phyloP scores from a whole-genome alignment of 1,284 basidiomycete species.

The Ganoderma sinense region DNA sequence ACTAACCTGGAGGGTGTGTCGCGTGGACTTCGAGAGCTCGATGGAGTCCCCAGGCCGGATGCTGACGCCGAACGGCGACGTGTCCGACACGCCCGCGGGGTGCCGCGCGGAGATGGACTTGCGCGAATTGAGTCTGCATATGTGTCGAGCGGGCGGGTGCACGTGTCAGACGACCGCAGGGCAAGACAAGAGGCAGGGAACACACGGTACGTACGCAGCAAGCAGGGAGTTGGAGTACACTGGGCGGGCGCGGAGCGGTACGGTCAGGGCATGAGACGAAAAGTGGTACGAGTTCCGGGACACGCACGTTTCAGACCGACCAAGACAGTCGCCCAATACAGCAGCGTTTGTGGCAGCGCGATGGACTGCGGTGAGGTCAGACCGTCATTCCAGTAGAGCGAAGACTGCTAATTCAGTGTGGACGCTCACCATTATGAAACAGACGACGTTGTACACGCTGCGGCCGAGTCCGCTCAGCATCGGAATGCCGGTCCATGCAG shows the following conservation, averaged over 20 bases:
- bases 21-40: background rate
- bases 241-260: background rate
- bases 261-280: background rate
- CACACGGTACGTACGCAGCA: conserved; percentile 5
- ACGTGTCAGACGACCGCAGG: too few species aligned
- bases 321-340: conserved; percentile 9
- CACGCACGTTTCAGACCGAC: conserved; percentile 10
- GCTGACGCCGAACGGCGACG: conserved; percentile 10
- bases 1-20: background rate
- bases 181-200: too few species aligned
- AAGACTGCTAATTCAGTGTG: background rate
- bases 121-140: conserved; percentile 7
- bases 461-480: background rate
- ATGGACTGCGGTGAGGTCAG: background rate
- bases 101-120: conserved; percentile 12
- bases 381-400: background rate
- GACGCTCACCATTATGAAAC: conserved; percentile 9
- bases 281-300: background rate
- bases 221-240: conserved; percentile 16
- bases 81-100: conserved; percentile 1
- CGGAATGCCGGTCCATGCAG: background rate
- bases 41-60: background rate
- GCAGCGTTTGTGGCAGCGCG: conserved; percentile 1
- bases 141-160: too few species aligned
- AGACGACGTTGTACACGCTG: conserved; percentile 13